A percentile compares a stretch with the other conserved stretches of the same genome.
These are phyloP conservation scores for Mycothermus thermophilus DNA, from an alignment of 495 filamentous ascomycete species.

Conservation along the genomic window DNA sequence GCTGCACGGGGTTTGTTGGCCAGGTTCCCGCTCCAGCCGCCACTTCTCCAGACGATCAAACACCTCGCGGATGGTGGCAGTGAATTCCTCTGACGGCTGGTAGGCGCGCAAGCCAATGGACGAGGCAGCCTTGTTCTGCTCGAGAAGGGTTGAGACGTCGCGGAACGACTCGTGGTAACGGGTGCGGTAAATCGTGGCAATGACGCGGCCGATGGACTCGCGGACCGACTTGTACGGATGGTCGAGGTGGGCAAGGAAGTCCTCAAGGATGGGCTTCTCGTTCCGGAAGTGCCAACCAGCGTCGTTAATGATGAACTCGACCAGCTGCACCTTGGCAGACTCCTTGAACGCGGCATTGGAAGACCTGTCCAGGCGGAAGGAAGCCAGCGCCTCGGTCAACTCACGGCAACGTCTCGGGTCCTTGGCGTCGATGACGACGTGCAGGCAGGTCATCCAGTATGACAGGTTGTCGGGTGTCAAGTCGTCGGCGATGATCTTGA, in stretches of 20 bases:
- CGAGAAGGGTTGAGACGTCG: slow-evolving; percentile 58
- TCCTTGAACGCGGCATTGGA: slow-evolving; percentile 99
- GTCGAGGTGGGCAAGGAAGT: slow-evolving; percentile 84
- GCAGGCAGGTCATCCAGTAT: slow-evolving; percentile 91
- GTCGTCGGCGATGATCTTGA: slow-evolving; percentile 73
- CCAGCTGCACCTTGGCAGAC: slow-evolving; percentile 83
- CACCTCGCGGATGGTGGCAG: slow-evolving; percentile 54
- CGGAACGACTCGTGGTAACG: slow-evolving; percentile 86
- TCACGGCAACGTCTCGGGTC: slow-evolving; percentile 82
- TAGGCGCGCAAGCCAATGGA: slow-evolving; percentile 83
- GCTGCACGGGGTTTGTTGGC: slow-evolving; percentile 81
- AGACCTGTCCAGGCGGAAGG: slow-evolving; percentile 81
- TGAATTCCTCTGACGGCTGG: slow-evolving; percentile 58
- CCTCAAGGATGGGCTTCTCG: slow-evolving; percentile 73
- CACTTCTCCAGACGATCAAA: slow-evolving; percentile 76
- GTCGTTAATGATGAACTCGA: slow-evolving; percentile 78
- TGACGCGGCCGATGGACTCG: slow-evolving; percentile 81
- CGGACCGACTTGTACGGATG: slow-evolving; percentile 96
- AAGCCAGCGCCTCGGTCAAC: slow-evolving; percentile 66
- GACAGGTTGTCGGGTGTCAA: slow-evolving; percentile 84
- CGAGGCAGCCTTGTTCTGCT: slow-evolving; percentile 61
- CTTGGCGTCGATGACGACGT: slow-evolving; percentile 61
- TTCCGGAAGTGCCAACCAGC: slow-evolving; percentile 92
- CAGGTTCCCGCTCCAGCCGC: slow-evolving; percentile 70
- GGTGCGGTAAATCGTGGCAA: slow-evolving; percentile 76